Evolutionary conservation across 176 grass and related monocot species (phyloP).

Genomic region (Eragrostis nindensis): DNA sequence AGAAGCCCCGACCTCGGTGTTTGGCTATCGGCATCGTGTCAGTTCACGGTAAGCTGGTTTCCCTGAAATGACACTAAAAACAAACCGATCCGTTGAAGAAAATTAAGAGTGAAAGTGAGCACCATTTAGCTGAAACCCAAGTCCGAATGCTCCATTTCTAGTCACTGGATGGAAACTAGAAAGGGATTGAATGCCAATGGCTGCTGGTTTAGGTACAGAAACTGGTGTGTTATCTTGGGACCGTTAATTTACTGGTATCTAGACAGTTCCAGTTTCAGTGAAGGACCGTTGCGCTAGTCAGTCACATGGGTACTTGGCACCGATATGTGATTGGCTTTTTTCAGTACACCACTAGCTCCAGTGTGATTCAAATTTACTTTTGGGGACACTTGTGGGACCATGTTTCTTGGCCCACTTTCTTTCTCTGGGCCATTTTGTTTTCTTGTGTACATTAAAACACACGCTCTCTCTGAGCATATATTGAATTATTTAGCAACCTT

Average conservation of each 20-base stretch:
- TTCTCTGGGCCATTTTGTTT: constrained; percentile 22
- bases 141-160: background rate
- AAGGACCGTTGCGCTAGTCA: constrained; percentile 2
- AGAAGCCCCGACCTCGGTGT: background rate
- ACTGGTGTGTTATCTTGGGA: background rate
- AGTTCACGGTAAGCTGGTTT: background rate
- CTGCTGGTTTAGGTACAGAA: background rate
- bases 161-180: background rate
- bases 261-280: background rate
- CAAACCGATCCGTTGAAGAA: background rate
- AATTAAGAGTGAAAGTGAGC: background rate
- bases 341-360: background rate
- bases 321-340: constrained; percentile 27
- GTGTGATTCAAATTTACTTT: background rate
- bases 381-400: background rate
- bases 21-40: background rate
- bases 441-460: constrained; percentile 6
- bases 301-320: constrained; percentile 21
- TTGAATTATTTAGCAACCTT: background rate
- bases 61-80: background rate
- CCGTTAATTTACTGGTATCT: background rate
- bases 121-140: background rate
- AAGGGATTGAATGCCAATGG: constrained; percentile 1
- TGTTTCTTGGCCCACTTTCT: background rate
- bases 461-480: background rate